Base-by-base conservation (phyloP, 164 flowering plant species). In the Santalum album region DNA sequence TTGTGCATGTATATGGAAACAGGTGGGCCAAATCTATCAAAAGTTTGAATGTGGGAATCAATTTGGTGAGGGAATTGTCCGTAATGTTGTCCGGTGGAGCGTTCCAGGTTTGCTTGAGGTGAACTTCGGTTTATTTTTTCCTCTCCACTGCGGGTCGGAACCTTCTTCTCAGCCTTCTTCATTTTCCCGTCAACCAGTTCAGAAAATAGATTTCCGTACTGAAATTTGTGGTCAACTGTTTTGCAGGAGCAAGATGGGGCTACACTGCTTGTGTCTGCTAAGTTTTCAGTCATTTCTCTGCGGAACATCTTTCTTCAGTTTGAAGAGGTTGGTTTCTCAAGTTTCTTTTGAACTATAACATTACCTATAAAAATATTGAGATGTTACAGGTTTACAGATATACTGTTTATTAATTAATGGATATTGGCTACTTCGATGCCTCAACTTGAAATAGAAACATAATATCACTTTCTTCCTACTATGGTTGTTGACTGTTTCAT, bases 21-120 rank as follows among this genome's bases (percentile, higher is more conserved):
- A 91, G 96, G 86, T 91, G 49, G 96, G 96, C 21, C 98, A 88
- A 68, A 86, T 91, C 40, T 91, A 65, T 53, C 98, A 91, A 63
- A 88, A 84, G 55, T 91, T 91, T 67, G 95, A 88, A 65, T 91
- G 96, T 53, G 53, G 55, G 53, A 75, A 75, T 58, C 65, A 64
- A 49, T 61, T 74, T 17, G 61, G 71, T 55, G 79, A 78, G 63
- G 98, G 96, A 11, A 40, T 79, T 32, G 77, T 87, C 12, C 81
- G 85, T 16, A 91, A 91, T 75, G 76, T 91, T 45, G 91, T 91
- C n/a, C 75, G 66, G 21, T 91, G 98, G 95, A 88, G 98, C 75
- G 68, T 88, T 29, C 83, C 85, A 22, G 59, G 62, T 39, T 54
- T 88, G 48, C 62, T 91, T 53, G 98, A 91, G 96, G 98, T 87